phyloP scores from a whole-genome alignment of 1,284 basidiomycete species.

The Sparassis latifolia region DNA sequence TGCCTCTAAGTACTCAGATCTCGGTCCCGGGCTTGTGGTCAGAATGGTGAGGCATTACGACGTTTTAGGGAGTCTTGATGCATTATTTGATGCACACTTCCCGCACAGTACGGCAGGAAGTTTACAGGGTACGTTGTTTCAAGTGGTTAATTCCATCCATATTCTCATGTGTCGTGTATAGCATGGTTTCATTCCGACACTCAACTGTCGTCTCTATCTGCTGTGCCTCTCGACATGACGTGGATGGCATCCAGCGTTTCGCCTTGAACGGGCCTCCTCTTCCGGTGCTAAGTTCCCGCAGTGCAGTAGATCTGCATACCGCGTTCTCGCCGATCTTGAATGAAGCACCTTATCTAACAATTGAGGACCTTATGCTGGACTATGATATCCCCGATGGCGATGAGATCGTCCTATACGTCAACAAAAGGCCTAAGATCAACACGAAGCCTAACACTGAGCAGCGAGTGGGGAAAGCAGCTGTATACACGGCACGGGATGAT shows the following conservation, averaged over 20 bases:
- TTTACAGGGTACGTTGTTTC: conserved; percentile 3
- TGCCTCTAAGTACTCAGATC: background rate
- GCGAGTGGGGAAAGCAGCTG: conserved; percentile 5
- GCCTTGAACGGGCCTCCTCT: background rate
- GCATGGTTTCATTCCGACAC: conserved; percentile 4
- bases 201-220: conserved; percentile 9
- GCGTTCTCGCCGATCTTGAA: conserved; percentile 6
- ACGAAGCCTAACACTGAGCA: background rate
- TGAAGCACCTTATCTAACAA: background rate
- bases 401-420: conserved; percentile 5
- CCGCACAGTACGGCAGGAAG: conserved; percentile 3
- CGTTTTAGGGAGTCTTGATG: no score
- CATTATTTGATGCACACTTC: background rate
- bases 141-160: no score
- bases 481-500: conserved; percentile 5
- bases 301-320: conserved; percentile 2
- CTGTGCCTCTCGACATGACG: conserved; percentile 3
- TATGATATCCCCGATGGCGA: background rate
- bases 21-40: conserved; percentile 5
- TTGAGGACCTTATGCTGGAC: conserved; percentile 6
- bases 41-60: conserved; percentile 5
- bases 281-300: background rate
- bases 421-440: background rate
- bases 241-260: conserved; percentile 6
- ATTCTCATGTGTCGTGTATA: background rate